A percentile compares a stretch with the other conserved stretches of the same genome.
These are phyloP conservation scores for Phytomonas sp. DNA, from an alignment of 208 protist species.

Conservation along the genomic window DNA sequence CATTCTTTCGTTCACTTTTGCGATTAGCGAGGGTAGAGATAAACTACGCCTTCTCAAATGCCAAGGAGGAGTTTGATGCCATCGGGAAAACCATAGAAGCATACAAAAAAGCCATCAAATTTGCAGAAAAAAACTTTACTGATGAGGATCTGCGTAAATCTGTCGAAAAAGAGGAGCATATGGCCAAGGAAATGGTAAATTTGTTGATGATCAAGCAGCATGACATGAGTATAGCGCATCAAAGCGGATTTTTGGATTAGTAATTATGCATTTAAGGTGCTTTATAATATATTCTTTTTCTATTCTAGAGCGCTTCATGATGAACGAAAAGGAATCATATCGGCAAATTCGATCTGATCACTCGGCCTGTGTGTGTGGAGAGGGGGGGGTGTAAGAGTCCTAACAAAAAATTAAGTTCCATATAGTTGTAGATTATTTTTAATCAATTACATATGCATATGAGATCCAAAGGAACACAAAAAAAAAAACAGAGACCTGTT, in stretches of 20 bases:
- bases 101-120: constrained; percentile 53
- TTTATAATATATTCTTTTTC: neutral
- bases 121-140: constrained; percentile 43
- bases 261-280: neutral
- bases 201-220: constrained; percentile 69
- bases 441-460: neutral
- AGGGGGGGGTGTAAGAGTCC: neutral
- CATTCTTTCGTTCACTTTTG: constrained; percentile 80
- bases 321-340: neutral
- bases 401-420: neutral
- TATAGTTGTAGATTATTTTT: neutral
- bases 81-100: constrained; percentile 34
- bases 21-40: constrained; percentile 54
- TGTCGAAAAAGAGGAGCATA: constrained; percentile 40
- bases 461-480: neutral
- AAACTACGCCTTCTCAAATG: constrained; percentile 24
- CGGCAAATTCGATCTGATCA: neutral
- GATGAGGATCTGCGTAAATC: constrained; percentile 10
- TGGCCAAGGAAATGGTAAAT: constrained; percentile 61
- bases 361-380: neutral
- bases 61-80: constrained; percentile 77
- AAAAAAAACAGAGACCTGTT: neutral
- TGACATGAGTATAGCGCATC: constrained; percentile 47
- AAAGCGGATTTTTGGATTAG: constrained; percentile 9
- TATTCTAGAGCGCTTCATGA: neutral